Conservation (phyloP, 495 filamentous ascomycete genomes). For the Aspergillus homomorphus region DNA sequence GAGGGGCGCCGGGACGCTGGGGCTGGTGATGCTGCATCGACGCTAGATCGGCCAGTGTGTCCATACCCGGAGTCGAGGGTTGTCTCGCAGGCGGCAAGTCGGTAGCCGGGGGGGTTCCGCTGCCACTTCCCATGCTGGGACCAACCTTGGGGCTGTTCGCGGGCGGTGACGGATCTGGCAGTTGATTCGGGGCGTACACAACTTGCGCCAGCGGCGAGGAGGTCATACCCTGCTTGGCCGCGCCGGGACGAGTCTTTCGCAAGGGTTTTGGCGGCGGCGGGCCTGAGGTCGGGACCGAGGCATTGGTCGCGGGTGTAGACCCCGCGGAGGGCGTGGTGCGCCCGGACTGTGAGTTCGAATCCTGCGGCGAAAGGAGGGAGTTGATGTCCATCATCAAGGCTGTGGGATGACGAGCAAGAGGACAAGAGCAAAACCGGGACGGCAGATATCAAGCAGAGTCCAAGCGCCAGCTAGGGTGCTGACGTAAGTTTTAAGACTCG, state of each 20-base stretch:
- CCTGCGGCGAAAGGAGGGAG: conserved; percentile 67
- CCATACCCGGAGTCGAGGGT: conserved; percentile 59
- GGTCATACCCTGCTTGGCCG: conserved; percentile 34
- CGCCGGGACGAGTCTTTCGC: conserved; percentile 33
- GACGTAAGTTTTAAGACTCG: conserved; percentile 12
- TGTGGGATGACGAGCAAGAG: conserved; percentile 2
- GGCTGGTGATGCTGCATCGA: conserved; percentile 65
- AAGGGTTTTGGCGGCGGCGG: conserved; percentile 35
- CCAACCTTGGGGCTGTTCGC: conserved; percentile 22
- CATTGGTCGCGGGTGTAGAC: conserved; percentile 28
- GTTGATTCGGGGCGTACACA: conserved; percentile 33
- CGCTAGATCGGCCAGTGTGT: conserved; percentile 62
- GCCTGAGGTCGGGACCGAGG: conserved; percentile 27
- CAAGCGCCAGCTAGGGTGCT: conserved; percentile 15
- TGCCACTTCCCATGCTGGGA: conserved; percentile 31
- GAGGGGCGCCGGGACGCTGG: conserved; percentile 41
- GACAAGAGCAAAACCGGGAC: conserved; percentile 1
- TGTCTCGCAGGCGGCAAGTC: conserved; percentile 40
- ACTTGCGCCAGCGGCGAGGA: conserved; percentile 45
- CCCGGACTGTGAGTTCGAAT: conserved; percentile 52
- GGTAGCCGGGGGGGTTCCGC: conserved; percentile 34
- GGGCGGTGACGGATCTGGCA: conserved; percentile 36
- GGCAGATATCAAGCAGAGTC: conserved; percentile 8
- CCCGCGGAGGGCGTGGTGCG: conserved; percentile 39
- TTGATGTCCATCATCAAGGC: conserved; percentile 63